phyloP scores from a whole-genome alignment of 805 yeast species.

The Candida qinlingensis region DNA sequence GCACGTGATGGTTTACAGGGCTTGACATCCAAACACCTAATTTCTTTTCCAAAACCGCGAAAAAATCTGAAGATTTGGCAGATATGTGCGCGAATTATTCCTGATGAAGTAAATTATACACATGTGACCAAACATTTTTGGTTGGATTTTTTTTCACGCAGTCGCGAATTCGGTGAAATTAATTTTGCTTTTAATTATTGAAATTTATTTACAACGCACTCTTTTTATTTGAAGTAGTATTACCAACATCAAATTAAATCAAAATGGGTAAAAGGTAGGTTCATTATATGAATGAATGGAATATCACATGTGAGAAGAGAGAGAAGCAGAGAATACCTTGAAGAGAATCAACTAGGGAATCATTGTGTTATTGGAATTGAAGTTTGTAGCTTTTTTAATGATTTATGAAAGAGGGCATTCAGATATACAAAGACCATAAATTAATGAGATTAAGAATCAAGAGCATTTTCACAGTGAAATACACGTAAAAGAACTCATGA shows the following conservation, averaged over 20 bases:
- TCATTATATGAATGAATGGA: background rate
- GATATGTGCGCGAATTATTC: constrained; percentile 2
- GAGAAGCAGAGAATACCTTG: background rate
- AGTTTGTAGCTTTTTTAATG: no score
- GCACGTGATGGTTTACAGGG: constrained; percentile 1
- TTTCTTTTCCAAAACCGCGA: background rate
- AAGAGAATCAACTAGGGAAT: no score
- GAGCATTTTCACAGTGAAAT: no score
- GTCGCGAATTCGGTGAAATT: background rate
- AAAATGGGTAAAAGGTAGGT: constrained; percentile 29
- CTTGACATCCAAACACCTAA: constrained; percentile 1
- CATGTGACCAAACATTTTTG: constrained; percentile 14
- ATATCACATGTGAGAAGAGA: background rate
- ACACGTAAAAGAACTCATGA: no score
- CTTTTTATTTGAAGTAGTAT: constrained; percentile 3
- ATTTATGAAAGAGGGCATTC: no score
- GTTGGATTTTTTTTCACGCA: constrained; percentile 5
- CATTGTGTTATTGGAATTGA: no score
- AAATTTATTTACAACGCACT: background rate
- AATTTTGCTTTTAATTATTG: background rate
- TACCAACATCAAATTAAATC: constrained; percentile 9
- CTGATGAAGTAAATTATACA: background rate
- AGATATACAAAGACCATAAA: no score
- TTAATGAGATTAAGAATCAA: no score
- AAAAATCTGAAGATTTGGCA: no score